Evolutionary conservation across 805 yeast genomes (phyloP).

Genomic region (Metschnikowia kofuensis): DNA sequence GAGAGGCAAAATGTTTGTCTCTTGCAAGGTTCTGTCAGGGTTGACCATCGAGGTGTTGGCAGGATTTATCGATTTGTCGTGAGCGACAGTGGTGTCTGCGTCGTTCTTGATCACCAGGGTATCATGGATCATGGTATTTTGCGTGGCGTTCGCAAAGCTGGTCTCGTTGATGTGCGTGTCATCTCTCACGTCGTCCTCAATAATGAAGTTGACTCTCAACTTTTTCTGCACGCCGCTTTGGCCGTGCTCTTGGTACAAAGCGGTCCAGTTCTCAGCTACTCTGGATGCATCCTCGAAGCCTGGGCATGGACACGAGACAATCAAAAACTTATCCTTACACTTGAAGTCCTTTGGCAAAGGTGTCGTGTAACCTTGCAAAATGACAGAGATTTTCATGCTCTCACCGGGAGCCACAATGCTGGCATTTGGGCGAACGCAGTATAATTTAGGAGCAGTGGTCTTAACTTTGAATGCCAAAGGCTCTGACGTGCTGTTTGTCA

Average conservation of each 20-base stretch:
- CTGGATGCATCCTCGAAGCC: slow-evolving; percentile 50
- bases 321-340: slow-evolving; percentile 89
- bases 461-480: slow-evolving; percentile 90
- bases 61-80: slow-evolving; percentile 10
- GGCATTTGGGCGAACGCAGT: slow-evolving; percentile 96
- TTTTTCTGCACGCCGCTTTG: slow-evolving; percentile 58
- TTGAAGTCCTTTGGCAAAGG: slow-evolving; percentile 72
- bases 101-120: slow-evolving; percentile 11
- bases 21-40: slow-evolving; percentile 7
- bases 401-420: slow-evolving; percentile 74
- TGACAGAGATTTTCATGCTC: slow-evolving; percentile 69
- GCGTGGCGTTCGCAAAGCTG: slow-evolving; percentile 21
- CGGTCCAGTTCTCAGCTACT: slow-evolving; percentile 74
- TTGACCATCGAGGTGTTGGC: slow-evolving; percentile 1
- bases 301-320: slow-evolving; percentile 80
- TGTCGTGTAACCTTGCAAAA: slow-evolving; percentile 76
- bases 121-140: slow-evolving; percentile 16
- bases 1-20: slow-evolving; percentile 6
- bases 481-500: slow-evolving; percentile 53
- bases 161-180: slow-evolving; percentile 18
- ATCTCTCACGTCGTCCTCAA: slow-evolving; percentile 25
- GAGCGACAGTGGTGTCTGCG: slow-evolving; percentile 16
- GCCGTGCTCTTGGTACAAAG: slow-evolving; percentile 59
- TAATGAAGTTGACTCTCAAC: slow-evolving; percentile 58
- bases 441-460: slow-evolving; percentile 94